Evolutionary conservation across 148 eudicot species (phyloP).

Genomic region (Amaranthus palmeri): DNA sequence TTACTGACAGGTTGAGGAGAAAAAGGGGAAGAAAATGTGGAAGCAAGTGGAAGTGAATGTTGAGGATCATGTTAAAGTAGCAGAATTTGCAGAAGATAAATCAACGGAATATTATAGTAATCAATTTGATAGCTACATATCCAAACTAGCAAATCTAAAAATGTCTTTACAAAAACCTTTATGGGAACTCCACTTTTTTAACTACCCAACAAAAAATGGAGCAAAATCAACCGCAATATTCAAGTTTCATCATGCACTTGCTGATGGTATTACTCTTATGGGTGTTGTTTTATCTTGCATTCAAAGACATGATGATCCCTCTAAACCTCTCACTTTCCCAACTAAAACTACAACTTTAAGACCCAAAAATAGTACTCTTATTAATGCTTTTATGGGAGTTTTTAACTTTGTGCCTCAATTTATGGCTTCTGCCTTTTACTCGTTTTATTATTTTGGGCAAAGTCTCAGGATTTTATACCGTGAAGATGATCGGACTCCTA

Average conservation of each 20-base stretch:
- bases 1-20: slow-evolving; percentile 23
- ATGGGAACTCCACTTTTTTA: neutral
- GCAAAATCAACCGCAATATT: neutral
- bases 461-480: slow-evolving; percentile 13
- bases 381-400: neutral
- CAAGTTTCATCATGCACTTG: slow-evolving; percentile 5
- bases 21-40: slow-evolving; percentile 27
- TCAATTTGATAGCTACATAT: neutral
- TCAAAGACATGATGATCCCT: slow-evolving; percentile 14
- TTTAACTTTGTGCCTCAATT: slow-evolving; percentile 4
- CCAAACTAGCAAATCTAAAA: neutral
- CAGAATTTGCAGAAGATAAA: neutral
- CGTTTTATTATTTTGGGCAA: slow-evolving; percentile 22
- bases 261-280: slow-evolving; percentile 18
- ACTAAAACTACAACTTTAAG: neutral
- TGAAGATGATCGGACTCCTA: slow-evolving; percentile 31
- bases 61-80: neutral
- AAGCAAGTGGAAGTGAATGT: slow-evolving; percentile 30
- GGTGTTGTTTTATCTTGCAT: slow-evolving; percentile 20
- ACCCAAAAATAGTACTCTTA: slow-evolving; percentile 4
- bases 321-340: slow-evolving; percentile 21
- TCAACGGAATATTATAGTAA: neutral
- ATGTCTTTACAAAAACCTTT: neutral
- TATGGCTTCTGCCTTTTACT: slow-evolving; percentile 13
- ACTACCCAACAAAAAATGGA: neutral